Conservation (phyloP, 345 rosid species). For the Corchorus olitorius region DNA sequence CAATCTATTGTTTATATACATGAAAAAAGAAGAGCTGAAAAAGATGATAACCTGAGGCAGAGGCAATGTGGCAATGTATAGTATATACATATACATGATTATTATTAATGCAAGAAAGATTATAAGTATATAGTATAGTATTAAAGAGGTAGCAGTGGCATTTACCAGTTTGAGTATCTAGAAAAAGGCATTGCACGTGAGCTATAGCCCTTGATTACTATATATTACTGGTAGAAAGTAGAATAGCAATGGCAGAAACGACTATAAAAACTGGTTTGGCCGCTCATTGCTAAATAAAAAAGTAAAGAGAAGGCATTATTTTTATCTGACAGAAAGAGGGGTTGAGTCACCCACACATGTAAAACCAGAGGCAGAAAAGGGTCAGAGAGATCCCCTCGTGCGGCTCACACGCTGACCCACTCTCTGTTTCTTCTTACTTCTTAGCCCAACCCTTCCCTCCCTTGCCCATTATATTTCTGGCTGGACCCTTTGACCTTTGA, state of each 20-base stretch:
- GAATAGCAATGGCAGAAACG: neutral
- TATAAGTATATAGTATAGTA: too few species aligned
- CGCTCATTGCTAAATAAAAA: neutral
- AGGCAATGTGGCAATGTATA: conserved; percentile 18
- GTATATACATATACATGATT: neutral
- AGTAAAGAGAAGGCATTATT: conserved; percentile 1
- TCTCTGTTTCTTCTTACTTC: conserved; percentile 17
- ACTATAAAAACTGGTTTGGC: neutral
- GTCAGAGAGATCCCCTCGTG: conserved; percentile 63
- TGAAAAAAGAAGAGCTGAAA: conserved; percentile 19
- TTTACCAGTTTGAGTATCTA: neutral
- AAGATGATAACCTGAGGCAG: conserved; percentile 23
- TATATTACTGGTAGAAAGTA: neutral
- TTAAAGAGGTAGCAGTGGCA: neutral
- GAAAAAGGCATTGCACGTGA: conserved; percentile 35
- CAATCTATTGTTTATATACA: conserved; percentile 4
- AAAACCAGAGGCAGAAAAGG: neutral
- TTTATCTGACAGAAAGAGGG: conserved; percentile 9
- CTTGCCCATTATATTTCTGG: conserved; percentile 12
- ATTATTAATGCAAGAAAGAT: neutral
- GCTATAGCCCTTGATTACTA: neutral
- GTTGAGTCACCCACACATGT: conserved; percentile 1
- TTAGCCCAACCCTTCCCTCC: neutral
- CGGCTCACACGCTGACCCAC: conserved; percentile 59
- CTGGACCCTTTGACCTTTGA: conserved; percentile 48